phyloP scores from a whole-genome alignment of 2,329 filamentous ascomycete species.

The Alternaria dauci region DNA sequence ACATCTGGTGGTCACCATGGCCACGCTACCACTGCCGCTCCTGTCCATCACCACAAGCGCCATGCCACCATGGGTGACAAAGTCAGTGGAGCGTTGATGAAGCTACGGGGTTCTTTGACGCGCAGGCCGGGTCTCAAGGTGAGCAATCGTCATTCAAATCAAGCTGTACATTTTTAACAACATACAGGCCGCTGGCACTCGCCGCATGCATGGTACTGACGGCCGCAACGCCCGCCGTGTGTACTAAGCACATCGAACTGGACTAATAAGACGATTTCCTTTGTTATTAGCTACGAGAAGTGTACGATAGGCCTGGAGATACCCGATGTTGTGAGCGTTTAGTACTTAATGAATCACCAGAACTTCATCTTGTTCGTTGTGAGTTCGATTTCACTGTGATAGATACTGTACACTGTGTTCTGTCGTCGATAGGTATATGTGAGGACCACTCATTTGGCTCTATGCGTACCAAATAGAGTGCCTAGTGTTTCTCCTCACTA shows the following conservation, averaged over 20 bases:
- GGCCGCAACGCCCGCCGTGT: constrained; percentile 62
- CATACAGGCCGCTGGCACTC: constrained; percentile 72
- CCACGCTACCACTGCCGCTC: constrained; percentile 26
- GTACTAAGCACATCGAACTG: constrained; percentile 27
- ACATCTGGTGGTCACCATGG: constrained; percentile 51
- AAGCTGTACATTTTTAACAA: constrained; percentile 8
- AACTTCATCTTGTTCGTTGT: neutral
- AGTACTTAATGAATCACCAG: constrained; percentile 10
- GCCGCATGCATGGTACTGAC: constrained; percentile 78
- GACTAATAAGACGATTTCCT: neutral
- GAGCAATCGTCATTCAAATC: constrained; percentile 16
- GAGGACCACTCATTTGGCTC: neutral
- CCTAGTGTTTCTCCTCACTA: neutral
- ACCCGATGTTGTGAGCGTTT: constrained; percentile 25
- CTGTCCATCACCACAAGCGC: constrained; percentile 69
- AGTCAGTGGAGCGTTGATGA: constrained; percentile 77
- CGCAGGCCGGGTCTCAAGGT: constrained; percentile 75
- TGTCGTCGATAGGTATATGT: neutral
- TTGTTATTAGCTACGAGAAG: constrained; percentile 7
- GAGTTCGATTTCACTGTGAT: neutral
- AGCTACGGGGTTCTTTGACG: constrained; percentile 74
- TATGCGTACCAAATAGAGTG: neutral
- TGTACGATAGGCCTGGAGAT: constrained; percentile 28
- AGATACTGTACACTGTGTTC: neutral
- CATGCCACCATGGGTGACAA: constrained; percentile 77